Evolutionary conservation across 148 eudicot species (phyloP), one percentile per base, ranked within the genome.

Genomic region (Selenicereus undatus): DNA sequence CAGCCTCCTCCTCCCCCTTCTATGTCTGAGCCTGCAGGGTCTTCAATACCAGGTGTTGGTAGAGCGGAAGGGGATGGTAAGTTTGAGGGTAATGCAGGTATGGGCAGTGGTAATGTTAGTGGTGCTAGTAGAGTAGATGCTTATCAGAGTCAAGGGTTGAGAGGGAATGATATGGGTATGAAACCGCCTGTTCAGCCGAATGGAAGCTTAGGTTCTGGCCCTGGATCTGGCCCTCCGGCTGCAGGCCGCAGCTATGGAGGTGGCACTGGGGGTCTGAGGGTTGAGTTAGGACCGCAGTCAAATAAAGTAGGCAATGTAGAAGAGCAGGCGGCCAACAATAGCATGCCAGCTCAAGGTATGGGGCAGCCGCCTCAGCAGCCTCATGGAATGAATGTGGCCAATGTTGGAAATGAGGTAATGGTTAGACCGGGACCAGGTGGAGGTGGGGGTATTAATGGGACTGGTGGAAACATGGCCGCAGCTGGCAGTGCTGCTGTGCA

Each of bases 231-330:
- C 20, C 45, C 72, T 0, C 48, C 82, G 2, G 78, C 82, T 20
- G 77, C 50, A 7, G 85, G 85, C 20, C 80, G 77, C 65, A 79
- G 80, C 17, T 84, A 84, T 69, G 88, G 86, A 17, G 78, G 77
- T 51, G 82, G 72, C 43, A 56, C 62, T 64, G 89, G 84, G 24
- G 91, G 88, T 81, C 60, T 91, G 73, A 89, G 91, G 87, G 90
- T 90, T 73, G 93, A 91, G 81, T 85, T 90, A 85, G 89, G 88
- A 71, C 87, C 84, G 79, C 24, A 82, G 39, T 79, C 80, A n/a
- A 87, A 68, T 80, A 93, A 86, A 81, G 86, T 80, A 52, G 84
- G 73, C 74, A 87, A 88, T 42, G 74, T 91, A 50, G 95, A 84
- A 64, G 89, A 80, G 60, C 86, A 86, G 78, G 74, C 21, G 16